Evolutionary conservation across 2,329 filamentous ascomycete genomes (phyloP), one percentile per base, ranked within the genome.

Genomic region (Fusarium austroafricanum): DNA sequence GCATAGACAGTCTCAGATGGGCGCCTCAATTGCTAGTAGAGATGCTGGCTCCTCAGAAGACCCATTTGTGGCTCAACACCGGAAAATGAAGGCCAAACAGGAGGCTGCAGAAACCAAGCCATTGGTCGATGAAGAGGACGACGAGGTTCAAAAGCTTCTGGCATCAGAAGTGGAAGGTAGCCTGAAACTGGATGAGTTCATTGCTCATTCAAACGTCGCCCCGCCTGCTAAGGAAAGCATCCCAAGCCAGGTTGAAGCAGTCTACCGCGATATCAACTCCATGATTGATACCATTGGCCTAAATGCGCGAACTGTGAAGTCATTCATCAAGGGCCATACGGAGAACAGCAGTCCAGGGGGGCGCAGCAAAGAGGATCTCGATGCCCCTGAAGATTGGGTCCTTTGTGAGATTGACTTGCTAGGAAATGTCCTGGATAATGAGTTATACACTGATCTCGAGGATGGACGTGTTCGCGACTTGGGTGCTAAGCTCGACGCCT

Each of bases 261-360:
- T 91, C 2, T 96, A 92, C 76, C 87, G 91, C 43, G 92, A 95
- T 73, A 92, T 95, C 76, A 95, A 96, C 77, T 92, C 92, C 14
- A 99, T 98, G 96, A 90, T 99, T 42, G 93, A 97, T 73, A 95
- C 92, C 0, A 82, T 98, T 39, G 95, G 95, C 11, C 86, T 97
- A 49, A 98, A 98, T 75, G 89, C 83, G 12, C 83, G 87, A 17
- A 89, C 92, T 8, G 87, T 95, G 37, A 83, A 84, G 46, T 82
- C 83, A 12, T 91, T 90, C 67, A 83, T 94, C 42, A 84, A 87
- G 55, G 92, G 90, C 10, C 92, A 96, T 70, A 83, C 83, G 12
- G 82, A 88, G 49, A 79, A 83, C 40, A 78, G 82, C 49, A 82
- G 85, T 51, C 81, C 87, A 35, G 79, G 81, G 11, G 85, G 83